Percentiles rank a stretch among this genome's conserved stretches.
phyloP scores from a whole-genome alignment of 1,139 yeast genomes.

The Taphrina betulina region DNA sequence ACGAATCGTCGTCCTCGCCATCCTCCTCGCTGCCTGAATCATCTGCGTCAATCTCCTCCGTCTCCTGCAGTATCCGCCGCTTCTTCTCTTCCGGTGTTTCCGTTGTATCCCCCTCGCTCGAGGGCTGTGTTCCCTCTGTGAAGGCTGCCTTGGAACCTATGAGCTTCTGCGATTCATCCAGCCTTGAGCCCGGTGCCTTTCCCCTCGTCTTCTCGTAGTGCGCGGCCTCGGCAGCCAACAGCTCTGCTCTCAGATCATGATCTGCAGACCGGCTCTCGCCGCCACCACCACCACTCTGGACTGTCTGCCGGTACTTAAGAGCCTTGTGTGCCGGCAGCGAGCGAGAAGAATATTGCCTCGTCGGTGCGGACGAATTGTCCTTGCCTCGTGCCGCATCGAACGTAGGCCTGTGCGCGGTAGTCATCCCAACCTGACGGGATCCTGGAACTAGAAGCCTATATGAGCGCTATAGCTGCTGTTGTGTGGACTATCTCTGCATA shows the following conservation, averaged over 20 bases:
- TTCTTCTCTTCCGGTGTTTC: conserved; percentile 34
- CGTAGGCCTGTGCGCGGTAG: conserved; percentile 54
- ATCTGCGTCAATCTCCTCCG: conserved; percentile 38
- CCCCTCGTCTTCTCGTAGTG: conserved; percentile 33
- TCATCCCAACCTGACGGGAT: conserved; percentile 1
- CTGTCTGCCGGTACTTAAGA: conserved; percentile 57
- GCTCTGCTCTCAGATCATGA: conserved; percentile 31
- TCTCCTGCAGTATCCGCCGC: conserved; percentile 38
- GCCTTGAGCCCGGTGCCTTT: conserved; percentile 15
- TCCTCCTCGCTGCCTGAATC: conserved; percentile 37
- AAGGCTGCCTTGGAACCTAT: background rate
- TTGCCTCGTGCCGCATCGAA: conserved; percentile 82
- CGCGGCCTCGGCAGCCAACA: conserved; percentile 36
- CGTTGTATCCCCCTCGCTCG: background rate
- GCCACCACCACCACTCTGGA: conserved; percentile 43
- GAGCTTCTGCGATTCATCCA: conserved; percentile 11
- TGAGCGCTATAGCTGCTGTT: background rate
- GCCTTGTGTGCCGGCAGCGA: conserved; percentile 67
- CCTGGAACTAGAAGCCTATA: background rate
- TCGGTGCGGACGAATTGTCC: conserved; percentile 46
- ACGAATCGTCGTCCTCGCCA: conserved; percentile 40
- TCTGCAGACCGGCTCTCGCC: conserved; percentile 32
- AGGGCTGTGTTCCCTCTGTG: background rate
- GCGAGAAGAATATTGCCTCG: conserved; percentile 63
- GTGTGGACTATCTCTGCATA: no score